Evolutionary conservation across 2,329 filamentous ascomycete species (phyloP).

Genomic region (Immersiporthe knoxdaviesiana): DNA sequence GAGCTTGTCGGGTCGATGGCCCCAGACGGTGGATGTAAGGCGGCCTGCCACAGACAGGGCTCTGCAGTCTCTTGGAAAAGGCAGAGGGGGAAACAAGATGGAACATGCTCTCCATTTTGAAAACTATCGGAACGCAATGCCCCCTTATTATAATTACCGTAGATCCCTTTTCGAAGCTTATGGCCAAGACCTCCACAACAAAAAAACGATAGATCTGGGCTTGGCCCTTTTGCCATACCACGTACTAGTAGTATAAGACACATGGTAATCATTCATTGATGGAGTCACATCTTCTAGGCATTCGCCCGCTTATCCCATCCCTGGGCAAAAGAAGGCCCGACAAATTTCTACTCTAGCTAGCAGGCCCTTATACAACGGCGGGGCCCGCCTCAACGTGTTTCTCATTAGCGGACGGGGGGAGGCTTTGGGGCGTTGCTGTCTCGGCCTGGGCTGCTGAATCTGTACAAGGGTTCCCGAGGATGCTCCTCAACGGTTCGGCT

Average conservation of each 20-base stretch:
- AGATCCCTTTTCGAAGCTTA: background rate
- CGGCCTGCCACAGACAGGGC: background rate
- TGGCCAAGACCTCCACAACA: constrained; percentile 1
- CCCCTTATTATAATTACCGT: background rate
- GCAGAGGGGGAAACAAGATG: background rate
- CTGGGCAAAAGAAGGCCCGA: background rate
- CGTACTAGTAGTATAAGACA: background rate
- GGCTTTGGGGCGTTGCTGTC: background rate
- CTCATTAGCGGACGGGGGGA: background rate
- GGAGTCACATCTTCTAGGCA: background rate
- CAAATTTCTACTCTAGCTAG: background rate
- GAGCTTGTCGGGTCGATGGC: background rate
- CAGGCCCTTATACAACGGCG: background rate
- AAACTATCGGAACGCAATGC: background rate
- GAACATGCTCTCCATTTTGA: background rate
- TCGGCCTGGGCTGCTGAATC: constrained; percentile 14
- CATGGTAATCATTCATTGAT: background rate
- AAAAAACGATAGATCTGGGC: background rate
- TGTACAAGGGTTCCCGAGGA: constrained; percentile 4
- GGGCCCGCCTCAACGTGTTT: background rate
- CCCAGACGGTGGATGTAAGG: background rate
- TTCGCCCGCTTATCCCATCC: too few species aligned
- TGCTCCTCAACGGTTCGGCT: constrained; percentile 10
- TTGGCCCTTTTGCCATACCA: background rate
- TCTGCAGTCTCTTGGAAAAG: background rate